Percentiles rank a stretch among this genome's conserved stretches.
These are phyloP conservation scores for Cenococcum geophilum DNA, from an alignment of 495 filamentous ascomycete species.

Conservation along the genomic window DNA sequence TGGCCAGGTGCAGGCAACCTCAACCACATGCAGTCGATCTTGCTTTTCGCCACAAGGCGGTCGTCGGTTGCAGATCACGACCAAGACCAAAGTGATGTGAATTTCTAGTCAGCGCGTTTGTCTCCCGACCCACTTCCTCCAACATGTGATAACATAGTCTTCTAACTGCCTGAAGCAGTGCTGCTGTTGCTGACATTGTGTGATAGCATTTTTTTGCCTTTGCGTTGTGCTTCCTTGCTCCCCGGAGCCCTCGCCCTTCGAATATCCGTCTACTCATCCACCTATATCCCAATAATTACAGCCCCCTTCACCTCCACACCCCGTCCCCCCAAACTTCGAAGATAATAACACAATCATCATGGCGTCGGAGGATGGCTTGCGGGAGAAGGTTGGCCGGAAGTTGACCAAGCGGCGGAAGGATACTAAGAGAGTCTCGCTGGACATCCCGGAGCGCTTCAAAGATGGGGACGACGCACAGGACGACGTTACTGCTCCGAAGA, in stretches of 20 bases:
- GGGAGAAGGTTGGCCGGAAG: constrained; percentile 44
- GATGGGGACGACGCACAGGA: constrained; percentile 66
- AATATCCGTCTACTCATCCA: not conserved
- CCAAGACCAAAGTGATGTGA: constrained; percentile 13
- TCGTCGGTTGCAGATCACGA: constrained; percentile 1
- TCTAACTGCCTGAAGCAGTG: constrained; percentile 29
- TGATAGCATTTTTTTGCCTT: not conserved
- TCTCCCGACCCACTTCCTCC: constrained; percentile 24
- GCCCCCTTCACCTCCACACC: not conserved
- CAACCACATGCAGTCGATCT: constrained; percentile 18
- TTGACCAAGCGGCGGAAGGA: constrained; percentile 56
- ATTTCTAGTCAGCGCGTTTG: constrained; percentile 26
- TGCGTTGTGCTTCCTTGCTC: not conserved
- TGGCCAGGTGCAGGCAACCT: constrained; percentile 10
- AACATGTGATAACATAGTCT: constrained; percentile 26
- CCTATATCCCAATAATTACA: not conserved
- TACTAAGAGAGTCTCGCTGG: constrained; percentile 54
- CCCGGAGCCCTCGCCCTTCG: not conserved
- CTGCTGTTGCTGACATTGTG: not conserved
- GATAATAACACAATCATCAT: constrained; percentile 27
- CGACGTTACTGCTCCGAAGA: constrained; percentile 62
- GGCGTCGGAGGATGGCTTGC: constrained; percentile 38
- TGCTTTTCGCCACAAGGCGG: constrained; percentile 4
- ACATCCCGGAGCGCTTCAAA: constrained; percentile 70
- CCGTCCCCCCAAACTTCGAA: not conserved